Conservation (phyloP, 2,329 filamentous ascomycete genomes). For the Talaromyces rugulosus region DNA sequence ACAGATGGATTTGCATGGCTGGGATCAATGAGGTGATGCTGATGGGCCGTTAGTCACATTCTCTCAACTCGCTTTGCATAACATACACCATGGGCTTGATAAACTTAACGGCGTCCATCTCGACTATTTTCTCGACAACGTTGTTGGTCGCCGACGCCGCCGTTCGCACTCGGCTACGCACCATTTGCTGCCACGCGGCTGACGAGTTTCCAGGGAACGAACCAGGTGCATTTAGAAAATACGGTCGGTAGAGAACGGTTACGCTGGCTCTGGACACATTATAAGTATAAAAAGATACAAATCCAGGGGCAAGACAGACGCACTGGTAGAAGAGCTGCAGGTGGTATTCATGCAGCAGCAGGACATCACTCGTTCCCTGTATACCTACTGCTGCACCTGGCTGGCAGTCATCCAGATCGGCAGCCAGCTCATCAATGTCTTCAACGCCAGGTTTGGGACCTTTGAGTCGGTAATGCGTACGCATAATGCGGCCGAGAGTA, state of each 20-base stretch:
- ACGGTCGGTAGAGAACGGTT: neutral
- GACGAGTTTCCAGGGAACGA: neutral
- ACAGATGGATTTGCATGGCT: conserved; percentile 7
- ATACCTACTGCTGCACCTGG: neutral
- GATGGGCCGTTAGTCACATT: neutral
- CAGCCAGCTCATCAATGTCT: conserved; percentile 1
- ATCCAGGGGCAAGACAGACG: neutral
- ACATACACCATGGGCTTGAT: conserved; percentile 3
- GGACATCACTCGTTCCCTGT: neutral
- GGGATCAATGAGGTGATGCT: conserved; percentile 2
- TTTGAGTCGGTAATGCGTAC: conserved; percentile 1
- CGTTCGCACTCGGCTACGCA: neutral
- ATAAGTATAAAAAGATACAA: neutral
- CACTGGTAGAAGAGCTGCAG: conserved; percentile 2
- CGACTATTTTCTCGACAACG: neutral
- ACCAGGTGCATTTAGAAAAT: neutral
- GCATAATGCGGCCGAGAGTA: neutral
- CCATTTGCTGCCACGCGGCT: neutral
- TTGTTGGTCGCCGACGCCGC: conserved; percentile 3
- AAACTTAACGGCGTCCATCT: neutral
- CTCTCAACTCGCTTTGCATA: neutral
- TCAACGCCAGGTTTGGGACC: neutral
- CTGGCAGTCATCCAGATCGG: neutral
- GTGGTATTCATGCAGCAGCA: conserved; percentile 3
- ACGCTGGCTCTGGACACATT: neutral